Evolutionary conservation across 306 rosid genomes (phyloP), one percentile per base, ranked within the genome.

Genomic region (Inga laurina): DNA sequence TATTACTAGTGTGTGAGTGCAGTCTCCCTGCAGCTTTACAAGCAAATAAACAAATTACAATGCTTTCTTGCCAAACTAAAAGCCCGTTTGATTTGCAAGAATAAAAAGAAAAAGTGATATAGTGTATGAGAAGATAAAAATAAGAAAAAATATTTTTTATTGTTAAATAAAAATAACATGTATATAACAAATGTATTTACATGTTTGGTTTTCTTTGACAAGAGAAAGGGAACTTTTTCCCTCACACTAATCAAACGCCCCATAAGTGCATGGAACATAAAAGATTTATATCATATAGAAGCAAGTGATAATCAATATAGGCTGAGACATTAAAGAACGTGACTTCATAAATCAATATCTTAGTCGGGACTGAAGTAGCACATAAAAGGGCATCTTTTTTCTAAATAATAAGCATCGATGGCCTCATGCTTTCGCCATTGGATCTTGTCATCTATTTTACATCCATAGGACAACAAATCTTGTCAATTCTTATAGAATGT

Each of bases 1-100:
- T 57, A 95, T 86, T 74, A 93, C 93, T 48, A 95, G 39, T 48
- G 92, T 89, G 62, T 95, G 99, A 32, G 84, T 91, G 91, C 99
- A 93, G 46, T 90, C 84, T 32, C 98, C 97, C 99, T 95, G 89
- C 76, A 71, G 37, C 6, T 75, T 74, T 74, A 76, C 66, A 72
- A 41, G 57, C 35, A 72, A 11, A 85, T 41, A 83, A 37, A 81
- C 27, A 66, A 12, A 59, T 85, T 43, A 79, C 13, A 15, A 11
- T 10, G 44, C 45, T 75, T 75, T 72, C 37, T 37, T 51, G 15
- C 45, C 56, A 81, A 22, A 59, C 66, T 8, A 59, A 59, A 22
- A 59, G 64, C 32, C 30, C 12, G 7, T 3, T 59, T 59, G 34
- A 59, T 8, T 66, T 32, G 72, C 16, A 7, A 32, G n/a, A 66